Evolutionary conservation across 2,329 filamentous ascomycete species (phyloP).

Genomic region (Aureobasidium sp.): DNA sequence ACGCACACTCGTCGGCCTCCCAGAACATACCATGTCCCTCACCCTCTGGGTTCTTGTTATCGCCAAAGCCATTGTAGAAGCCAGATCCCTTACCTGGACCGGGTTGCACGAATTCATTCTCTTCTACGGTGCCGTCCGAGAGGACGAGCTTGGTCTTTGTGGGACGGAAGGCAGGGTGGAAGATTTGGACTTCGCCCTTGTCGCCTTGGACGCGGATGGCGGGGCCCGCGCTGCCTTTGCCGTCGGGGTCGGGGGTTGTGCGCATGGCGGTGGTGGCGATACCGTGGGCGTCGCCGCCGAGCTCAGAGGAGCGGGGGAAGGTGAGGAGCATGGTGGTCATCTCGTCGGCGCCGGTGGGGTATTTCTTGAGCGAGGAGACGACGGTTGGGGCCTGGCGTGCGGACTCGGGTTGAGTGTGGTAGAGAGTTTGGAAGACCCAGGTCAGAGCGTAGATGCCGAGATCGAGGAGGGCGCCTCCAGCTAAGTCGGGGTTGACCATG

Average conservation of each 20-base stretch:
- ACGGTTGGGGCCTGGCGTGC: constrained; percentile 63
- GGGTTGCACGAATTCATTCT: constrained; percentile 40
- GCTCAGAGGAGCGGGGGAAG: constrained; percentile 53
- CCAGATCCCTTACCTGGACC: constrained; percentile 41
- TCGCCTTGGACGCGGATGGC: constrained; percentile 74
- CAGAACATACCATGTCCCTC: constrained; percentile 80
- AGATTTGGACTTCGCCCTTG: constrained; percentile 74
- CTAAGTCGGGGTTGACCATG: constrained; percentile 77
- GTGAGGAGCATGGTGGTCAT: constrained; percentile 69
- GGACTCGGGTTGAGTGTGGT: constrained; percentile 62
- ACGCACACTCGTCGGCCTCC: constrained; percentile 74
- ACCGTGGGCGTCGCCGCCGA: constrained; percentile 57
- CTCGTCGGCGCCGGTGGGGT: constrained; percentile 69
- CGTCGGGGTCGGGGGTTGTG: constrained; percentile 55
- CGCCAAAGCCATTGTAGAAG: constrained; percentile 43
- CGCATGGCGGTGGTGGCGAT: constrained; percentile 56
- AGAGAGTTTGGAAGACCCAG: constrained; percentile 85
- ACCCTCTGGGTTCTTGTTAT: constrained; percentile 41
- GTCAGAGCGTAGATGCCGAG: constrained; percentile 83
- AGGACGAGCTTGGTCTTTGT: constrained; percentile 34
- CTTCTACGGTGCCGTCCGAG: constrained; percentile 40
- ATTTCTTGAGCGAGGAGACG: constrained; percentile 62
- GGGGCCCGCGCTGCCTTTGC: constrained; percentile 53
- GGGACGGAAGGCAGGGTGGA: constrained; percentile 64
- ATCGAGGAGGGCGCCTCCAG: constrained; percentile 76